Base-by-base conservation (phyloP, 805 yeast species). In the Starmerella apis region DNA sequence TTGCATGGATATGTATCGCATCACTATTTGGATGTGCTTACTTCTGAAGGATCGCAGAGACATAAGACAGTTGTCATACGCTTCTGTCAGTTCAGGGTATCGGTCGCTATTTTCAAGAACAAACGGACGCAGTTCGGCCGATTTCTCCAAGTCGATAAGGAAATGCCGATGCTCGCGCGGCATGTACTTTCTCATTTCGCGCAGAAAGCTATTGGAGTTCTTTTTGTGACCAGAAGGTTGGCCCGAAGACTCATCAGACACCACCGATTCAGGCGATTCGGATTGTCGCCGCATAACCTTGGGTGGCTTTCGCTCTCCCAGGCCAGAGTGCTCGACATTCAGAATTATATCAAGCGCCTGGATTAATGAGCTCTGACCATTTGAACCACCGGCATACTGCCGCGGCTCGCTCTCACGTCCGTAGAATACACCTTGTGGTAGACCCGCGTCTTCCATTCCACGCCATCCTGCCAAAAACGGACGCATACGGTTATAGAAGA, bases 401-500 rank as follows among this genome's bases (percentile, higher is more conserved):
- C 81, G 69, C 45, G 78, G 81, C 25, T 58, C 64, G 1, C 64
- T 61, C 60, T 80, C 86, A 48, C 75, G 71, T 23, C 94, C 94
- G 62, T 88, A 88, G 44, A 72, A 69, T 1, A 88, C 81, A 1
- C 96, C 97, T 51, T 79, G 66, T 13, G 80, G 79, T 51, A 88
- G 71, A 0, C 96, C 96, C 1, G 81, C 87, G 49, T 78, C 86
- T 23, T 76, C 78, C 96, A 90, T 88, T 61, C 85, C 85, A 62
- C 80, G 80, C 94, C 96, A 90, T 2, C 96, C 97, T 0, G 96
- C 95, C 56, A 90, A 69, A 59, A 76, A 88, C 0, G 96, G 96
- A 61, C 97, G 74, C 42, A 88, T 75, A 53, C 90, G 76, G 69
- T 76, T 84, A 66, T 85, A 88, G 64, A 90, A 88, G 3, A 83